phyloP scores from a whole-genome alignment of 192 early-diverging fungal genomes.

The Gigaspora rosea region DNA sequence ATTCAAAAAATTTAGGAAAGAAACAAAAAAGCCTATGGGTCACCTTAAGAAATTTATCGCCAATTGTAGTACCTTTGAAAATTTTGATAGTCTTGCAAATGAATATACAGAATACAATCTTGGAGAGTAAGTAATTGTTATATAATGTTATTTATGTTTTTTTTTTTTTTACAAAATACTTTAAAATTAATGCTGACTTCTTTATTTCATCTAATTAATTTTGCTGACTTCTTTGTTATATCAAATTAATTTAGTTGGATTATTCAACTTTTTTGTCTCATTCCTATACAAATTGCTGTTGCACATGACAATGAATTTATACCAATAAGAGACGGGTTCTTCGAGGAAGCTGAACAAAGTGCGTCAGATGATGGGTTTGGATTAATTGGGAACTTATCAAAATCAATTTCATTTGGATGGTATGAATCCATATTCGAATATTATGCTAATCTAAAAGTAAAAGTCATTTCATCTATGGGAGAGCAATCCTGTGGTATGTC shows the following conservation, averaged over 20 bases:
- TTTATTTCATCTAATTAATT: too few relatives aligned
- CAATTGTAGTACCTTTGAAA: not conserved
- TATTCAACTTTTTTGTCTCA: conserved; percentile 12
- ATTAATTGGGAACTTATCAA: conserved; percentile 14
- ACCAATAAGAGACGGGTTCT: not conserved
- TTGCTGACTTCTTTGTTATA: too few relatives aligned
- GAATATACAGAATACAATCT: not conserved
- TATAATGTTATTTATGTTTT: not conserved
- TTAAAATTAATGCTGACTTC: not conserved
- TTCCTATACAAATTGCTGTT: conserved; percentile 23
- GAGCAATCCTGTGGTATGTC: conserved; percentile 7
- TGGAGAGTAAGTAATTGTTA: conserved; percentile 16
- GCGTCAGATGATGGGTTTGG: conserved; percentile 1
- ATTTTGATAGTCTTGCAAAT: not conserved
- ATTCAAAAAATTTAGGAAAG: conserved; percentile 13
- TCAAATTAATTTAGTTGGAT: conserved; percentile 1
- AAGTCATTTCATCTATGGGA: conserved; percentile 17
- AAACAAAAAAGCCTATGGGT: conserved; percentile 18
- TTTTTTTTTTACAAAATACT: not conserved
- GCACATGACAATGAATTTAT: conserved; percentile 2
- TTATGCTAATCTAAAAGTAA: conserved; percentile 16
- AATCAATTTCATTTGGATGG: conserved; percentile 15
- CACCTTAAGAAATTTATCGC: conserved; percentile 21
- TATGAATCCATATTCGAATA: not conserved
- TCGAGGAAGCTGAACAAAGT: not conserved